A percentile compares a stretch with the other conserved stretches of the same genome.
Conservation (phyloP, 768 basidiomycete species). For the Hemileccinum rubropunctum region DNA sequence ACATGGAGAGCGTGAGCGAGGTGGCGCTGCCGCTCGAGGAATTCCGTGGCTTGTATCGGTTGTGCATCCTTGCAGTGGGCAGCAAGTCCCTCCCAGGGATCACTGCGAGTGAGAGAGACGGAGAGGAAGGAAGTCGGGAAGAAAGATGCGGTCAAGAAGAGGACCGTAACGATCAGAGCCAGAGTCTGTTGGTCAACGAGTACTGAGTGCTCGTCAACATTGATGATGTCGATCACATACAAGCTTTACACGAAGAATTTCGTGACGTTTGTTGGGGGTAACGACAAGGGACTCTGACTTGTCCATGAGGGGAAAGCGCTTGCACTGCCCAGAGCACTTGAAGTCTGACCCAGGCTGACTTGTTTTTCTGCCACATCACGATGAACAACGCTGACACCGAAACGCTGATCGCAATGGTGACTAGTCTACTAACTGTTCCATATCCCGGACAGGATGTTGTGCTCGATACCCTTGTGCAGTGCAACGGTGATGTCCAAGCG, state of each 20-base stretch:
- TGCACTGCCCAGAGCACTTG: too few species aligned
- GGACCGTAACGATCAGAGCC: constrained; percentile 3
- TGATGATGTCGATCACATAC: constrained; percentile 6
- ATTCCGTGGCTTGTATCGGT: constrained; percentile 49
- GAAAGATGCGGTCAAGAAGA: constrained; percentile 6
- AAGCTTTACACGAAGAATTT: constrained; percentile 2
- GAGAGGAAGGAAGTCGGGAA: neutral
- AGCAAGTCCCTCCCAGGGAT: constrained; percentile 27
- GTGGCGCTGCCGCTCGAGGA: constrained; percentile 48
- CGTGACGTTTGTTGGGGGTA: neutral
- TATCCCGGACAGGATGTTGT: constrained; percentile 40
- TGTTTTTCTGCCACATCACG: neutral
- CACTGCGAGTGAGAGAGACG: neutral
- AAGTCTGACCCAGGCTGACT: neutral
- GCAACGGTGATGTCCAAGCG: constrained; percentile 53
- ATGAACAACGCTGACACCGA: constrained; percentile 54
- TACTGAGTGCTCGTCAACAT: neutral
- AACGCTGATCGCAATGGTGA: constrained; percentile 62
- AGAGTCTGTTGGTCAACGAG: constrained; percentile 11
- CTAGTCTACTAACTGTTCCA: constrained; percentile 47
- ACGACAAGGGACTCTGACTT: neutral
- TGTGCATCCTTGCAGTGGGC: constrained; percentile 46
- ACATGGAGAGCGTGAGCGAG: constrained; percentile 49
- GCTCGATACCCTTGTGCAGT: constrained; percentile 56
- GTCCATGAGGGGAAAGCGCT: constrained; percentile 3